Evolutionary conservation across 2,329 filamentous ascomycete genomes (phyloP), one percentile per base, ranked within the genome.

Genomic region (Cordyceps javanica): DNA sequence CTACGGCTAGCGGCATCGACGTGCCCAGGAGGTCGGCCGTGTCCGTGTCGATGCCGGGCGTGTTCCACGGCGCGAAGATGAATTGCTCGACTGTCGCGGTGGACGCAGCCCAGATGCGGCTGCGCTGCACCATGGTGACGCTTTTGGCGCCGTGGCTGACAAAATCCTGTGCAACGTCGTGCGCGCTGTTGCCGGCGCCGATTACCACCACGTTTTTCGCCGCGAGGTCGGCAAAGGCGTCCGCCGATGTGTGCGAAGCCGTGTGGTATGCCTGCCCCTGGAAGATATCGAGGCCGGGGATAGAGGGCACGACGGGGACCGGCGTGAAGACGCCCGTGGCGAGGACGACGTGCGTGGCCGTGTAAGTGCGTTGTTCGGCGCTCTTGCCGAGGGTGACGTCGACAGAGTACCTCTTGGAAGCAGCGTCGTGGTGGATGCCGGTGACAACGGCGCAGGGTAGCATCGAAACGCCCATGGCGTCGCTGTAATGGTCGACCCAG

Each of bases 61-160:
- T 62, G 16, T 62, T 60, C 32, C 64, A 69, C 28, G 74, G 68
- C 6, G 72, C 69, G 53, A 74, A 66, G 66, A 80, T 75, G 38
- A 76, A 71, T 0, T 76, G 67, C 1, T 75, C 73, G 41, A 72
- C 72, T 3, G 39, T 57, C 49, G 75, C 70, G 14, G 70, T 70
- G 0, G 74, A 75, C 26, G 82, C 70, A 11, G 81, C 75, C 63
- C 77, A 81, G 3, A 78, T 82, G 2, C 73, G 73, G 9, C 71
- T 70, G 9, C 79, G 76, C 65, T 83, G 80, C 2, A 83, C 63
- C 74, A 83, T 78, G 3, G 78, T 79, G 2, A 82, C 77, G 21
- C 73, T 66, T 2, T 59, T 61, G 5, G 76, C 75, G 1, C 79
- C 79, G 34, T 75, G 73, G 52, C 79, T 72, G 49, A 73, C 72